Evolutionary conservation across 2,329 filamentous ascomycete species (phyloP), one percentile per base, ranked within the genome.

Genomic region (Diaporthe caulivora): DNA sequence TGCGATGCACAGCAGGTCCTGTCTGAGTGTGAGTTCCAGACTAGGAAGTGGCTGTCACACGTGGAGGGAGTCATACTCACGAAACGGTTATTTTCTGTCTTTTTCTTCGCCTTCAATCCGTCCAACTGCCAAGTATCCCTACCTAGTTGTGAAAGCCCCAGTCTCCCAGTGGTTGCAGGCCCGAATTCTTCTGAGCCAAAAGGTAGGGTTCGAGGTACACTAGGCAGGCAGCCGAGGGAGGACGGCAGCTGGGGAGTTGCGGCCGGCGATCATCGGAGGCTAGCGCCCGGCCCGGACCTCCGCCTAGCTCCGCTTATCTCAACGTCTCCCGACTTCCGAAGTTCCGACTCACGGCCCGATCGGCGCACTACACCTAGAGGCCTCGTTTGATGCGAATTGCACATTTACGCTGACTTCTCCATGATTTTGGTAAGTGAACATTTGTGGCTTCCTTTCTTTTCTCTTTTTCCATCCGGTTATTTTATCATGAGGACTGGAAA

Each of bases 261-360:
- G 29, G 44, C 62, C 68, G 68, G 68, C 42, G 11, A 3, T 26
- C n/a, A 62, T 53, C 57, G 21, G 68, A 49, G 55, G 55, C 55
- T 62, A 55, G 24, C 49, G 58, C 54, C 60, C 26, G 58, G 58
- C 53, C 51, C 69, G 60, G 60, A 47, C 17, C 53, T 49, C 72
- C 68, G 58, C 64, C 21, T 49, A 51, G 72, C 57, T 65, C 72
- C 72, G 72, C 72, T 72, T 62, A 72, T 74, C 58, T 53, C 42
- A 37, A 74, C 72, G 54, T 72, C 72, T 74, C 53, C 72, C 69
- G 60, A 62, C 69, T 74, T 34, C 72, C 69, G 72, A 72, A 37
- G 51, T 72, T 74, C 72, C 72, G 72, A 34, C 29, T 13, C 21
- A 49, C 60, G 42, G 37, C 58, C 55, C 57, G 29, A 71, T 37